Evolutionary conservation across 2,329 filamentous ascomycete species (phyloP).

Genomic region (Sporothrix globosa): DNA sequence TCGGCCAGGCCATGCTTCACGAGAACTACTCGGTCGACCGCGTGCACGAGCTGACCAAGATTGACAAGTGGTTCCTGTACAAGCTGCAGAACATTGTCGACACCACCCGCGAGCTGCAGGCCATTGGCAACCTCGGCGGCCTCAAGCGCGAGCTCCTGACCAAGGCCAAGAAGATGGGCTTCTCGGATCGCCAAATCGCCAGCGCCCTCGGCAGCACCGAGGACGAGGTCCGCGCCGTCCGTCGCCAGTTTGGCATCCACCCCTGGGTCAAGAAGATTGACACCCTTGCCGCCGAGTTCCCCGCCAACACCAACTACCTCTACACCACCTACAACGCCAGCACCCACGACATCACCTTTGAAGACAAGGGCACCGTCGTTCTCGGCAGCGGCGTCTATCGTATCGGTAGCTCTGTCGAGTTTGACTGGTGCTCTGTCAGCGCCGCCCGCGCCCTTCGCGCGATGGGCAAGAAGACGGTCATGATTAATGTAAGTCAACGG

Average conservation of each 20-base stretch:
- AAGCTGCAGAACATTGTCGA: constrained; percentile 98
- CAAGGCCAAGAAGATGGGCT: constrained; percentile 96
- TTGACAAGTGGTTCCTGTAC: constrained; percentile 99
- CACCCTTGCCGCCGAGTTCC: constrained; percentile 95
- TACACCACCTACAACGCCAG: constrained; percentile 98
- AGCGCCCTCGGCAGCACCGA: constrained; percentile 82
- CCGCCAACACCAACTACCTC: constrained; percentile 90
- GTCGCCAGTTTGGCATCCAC: constrained; percentile 83
- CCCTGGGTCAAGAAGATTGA: constrained; percentile 99
- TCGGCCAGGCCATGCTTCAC: constrained; percentile 97
- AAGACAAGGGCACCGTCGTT: constrained; percentile 87
- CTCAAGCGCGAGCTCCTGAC: constrained; percentile 86
- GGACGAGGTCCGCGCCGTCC: constrained; percentile 82
- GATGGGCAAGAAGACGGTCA: constrained; percentile 94
- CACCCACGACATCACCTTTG: constrained; percentile 88
- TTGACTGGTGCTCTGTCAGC: constrained; percentile 97
- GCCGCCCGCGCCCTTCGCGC: constrained; percentile 79
- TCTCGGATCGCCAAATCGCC: constrained; percentile 95
- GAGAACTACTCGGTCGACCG: constrained; percentile 92
- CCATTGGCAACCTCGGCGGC: constrained; percentile 77
- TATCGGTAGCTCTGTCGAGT: constrained; percentile 96
- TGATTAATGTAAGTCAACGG: constrained; percentile 76
- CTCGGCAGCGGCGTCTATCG: constrained; percentile 95
- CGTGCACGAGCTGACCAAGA: constrained; percentile 93
- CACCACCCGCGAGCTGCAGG: constrained; percentile 82